phyloP scores from a whole-genome alignment of 495 filamentous ascomycete species.

The Aspergillus kassunensis region DNA sequence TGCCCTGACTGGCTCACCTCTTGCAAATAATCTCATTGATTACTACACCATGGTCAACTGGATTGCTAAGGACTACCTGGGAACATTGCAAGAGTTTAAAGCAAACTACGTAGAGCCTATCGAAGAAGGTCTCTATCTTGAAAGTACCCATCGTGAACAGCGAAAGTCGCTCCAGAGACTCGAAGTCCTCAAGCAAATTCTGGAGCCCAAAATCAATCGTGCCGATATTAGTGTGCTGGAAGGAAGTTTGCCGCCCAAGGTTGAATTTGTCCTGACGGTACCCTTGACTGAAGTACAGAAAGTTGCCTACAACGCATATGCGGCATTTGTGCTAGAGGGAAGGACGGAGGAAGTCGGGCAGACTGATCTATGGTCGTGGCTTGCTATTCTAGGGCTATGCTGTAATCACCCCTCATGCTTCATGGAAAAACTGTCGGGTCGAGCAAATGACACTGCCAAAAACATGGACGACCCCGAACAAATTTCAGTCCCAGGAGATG shows the following conservation, averaged over 20 bases:
- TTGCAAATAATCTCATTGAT: conserved; percentile 78
- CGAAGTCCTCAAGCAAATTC: conserved; percentile 62
- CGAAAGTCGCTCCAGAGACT: conserved; percentile 61
- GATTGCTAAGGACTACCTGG: conserved; percentile 77
- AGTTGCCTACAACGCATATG: conserved; percentile 58
- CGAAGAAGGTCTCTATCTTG: conserved; percentile 58
- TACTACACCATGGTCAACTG: conserved; percentile 86
- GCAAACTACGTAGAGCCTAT: conserved; percentile 70
- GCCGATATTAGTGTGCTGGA: conserved; percentile 63
- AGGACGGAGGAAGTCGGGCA: conserved; percentile 17
- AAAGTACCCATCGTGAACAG: conserved; percentile 53
- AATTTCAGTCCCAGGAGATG: conserved; percentile 20
- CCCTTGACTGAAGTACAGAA: conserved; percentile 65
- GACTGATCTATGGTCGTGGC: conserved; percentile 46
- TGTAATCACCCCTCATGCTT: conserved; percentile 75
- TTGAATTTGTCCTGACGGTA: conserved; percentile 75
- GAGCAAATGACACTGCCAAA: conserved; percentile 22
- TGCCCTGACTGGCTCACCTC: conserved; percentile 81
- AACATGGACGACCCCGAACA: conserved; percentile 23
- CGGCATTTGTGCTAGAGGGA: conserved; percentile 32
- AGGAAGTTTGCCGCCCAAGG: conserved; percentile 63
- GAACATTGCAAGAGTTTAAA: conserved; percentile 59
- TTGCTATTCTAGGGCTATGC: conserved; percentile 56
- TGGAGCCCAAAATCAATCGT: conserved; percentile 77
- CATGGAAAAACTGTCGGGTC: conserved; percentile 44